Conservation (phyloP, 2,329 filamentous ascomycete genomes). For the Verticillium tricorpus region DNA sequence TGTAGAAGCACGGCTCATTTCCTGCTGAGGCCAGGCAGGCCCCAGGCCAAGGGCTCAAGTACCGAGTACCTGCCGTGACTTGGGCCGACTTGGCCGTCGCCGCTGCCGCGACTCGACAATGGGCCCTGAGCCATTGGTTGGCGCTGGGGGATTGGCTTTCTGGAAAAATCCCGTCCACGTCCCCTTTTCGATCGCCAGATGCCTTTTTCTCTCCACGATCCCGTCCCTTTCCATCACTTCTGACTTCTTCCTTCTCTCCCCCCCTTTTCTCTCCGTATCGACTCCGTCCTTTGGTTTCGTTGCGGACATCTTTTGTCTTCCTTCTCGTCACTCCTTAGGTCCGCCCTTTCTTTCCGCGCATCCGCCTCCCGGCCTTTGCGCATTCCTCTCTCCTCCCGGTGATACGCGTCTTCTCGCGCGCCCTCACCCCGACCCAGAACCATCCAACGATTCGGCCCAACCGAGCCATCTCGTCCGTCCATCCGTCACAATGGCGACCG, state of each 20-base stretch:
- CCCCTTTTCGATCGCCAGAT: slow-evolving; percentile 14
- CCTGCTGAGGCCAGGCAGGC: not conserved
- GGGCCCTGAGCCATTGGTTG: not conserved
- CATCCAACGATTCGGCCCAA: not conserved
- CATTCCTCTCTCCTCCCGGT: not conserved
- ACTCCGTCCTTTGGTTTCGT: slow-evolving; percentile 14
- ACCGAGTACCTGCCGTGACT: not conserved
- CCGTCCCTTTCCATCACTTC: slow-evolving; percentile 12
- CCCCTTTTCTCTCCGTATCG: slow-evolving; percentile 14
- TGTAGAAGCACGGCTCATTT: not conserved
- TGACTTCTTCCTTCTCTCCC: slow-evolving; percentile 4
- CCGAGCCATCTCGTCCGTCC: not conserved
- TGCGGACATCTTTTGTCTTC: slow-evolving; percentile 24
- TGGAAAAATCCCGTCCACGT: slow-evolving; percentile 11
- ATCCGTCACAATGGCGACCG: slow-evolving; percentile 25
- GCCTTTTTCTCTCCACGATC: slow-evolving; percentile 7
- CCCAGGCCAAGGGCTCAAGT: not conserved
- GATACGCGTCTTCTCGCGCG: not conserved
- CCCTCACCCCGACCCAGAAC: not conserved
- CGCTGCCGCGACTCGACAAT: not conserved
- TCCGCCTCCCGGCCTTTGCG: not conserved
- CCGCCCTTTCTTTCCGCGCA: slow-evolving; percentile 11
- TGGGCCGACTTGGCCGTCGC: not conserved
- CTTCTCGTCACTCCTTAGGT: slow-evolving; percentile 37
- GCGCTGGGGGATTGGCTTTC: slow-evolving; percentile 1